Percentiles rank a stretch among this genome's conserved stretches.
Evolutionary conservation across 441 rosid species (phyloP).

Genomic region (Pelargonium australe): DNA sequence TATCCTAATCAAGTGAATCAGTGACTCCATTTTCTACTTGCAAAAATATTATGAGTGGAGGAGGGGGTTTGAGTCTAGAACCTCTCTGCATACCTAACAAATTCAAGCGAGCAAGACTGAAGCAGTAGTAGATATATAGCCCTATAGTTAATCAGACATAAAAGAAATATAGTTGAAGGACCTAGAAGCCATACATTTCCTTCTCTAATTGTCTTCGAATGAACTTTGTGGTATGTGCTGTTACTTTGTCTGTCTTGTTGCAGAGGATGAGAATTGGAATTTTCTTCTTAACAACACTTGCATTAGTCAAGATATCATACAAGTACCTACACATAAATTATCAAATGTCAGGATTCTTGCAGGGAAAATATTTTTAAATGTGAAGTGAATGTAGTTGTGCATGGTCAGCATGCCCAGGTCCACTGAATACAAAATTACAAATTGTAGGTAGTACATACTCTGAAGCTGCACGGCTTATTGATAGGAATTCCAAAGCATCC

Average conservation of each 20-base stretch:
- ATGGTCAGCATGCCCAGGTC: too few species aligned
- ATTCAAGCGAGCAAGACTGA: neutral
- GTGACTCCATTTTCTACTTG: neutral
- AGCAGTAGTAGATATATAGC: neutral
- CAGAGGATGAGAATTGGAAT: conserved; percentile 73
- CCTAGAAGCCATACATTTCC: conserved; percentile 58
- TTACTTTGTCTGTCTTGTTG: conserved; percentile 86
- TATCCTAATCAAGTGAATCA: neutral
- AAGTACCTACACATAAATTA: conserved; percentile 50
- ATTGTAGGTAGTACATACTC: conserved; percentile 42
- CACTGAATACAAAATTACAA: neutral
- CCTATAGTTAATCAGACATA: conserved; percentile 1
- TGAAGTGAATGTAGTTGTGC: neutral
- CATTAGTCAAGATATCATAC: conserved; percentile 77
- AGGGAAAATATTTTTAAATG: neutral
- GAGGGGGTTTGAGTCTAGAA: neutral
- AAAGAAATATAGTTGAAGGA: conserved; percentile 3
- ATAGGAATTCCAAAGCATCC: conserved; percentile 81
- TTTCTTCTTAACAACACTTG: conserved; percentile 65
- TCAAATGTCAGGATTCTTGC: conserved; percentile 16
- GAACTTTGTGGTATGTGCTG: conserved; percentile 86
- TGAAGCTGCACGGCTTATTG: conserved; percentile 60
- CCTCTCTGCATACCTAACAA: neutral
- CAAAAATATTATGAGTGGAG: neutral
- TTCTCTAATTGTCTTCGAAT: conserved; percentile 87